A percentile compares a stretch with the other conserved stretches of the same genome.
Conservation (phyloP, 768 basidiomycete species). For the Russula brevipes region DNA sequence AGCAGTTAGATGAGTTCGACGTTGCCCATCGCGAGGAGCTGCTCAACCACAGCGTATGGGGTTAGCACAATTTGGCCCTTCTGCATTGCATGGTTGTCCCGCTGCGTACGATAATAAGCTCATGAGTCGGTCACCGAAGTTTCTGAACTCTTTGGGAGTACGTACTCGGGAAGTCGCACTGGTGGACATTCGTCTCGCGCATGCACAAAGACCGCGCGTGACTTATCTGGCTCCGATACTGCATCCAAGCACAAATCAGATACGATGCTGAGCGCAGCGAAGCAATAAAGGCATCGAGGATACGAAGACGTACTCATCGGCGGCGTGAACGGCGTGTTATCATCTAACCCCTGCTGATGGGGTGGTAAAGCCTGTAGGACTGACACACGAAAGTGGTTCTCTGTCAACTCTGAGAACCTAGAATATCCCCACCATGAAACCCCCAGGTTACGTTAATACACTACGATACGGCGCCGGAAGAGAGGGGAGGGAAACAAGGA, state of each 20-base stretch:
- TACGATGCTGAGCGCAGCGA: neutral
- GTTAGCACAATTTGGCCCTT: conserved; percentile 79
- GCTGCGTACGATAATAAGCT: conserved; percentile 34
- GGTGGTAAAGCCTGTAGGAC: conserved; percentile 81
- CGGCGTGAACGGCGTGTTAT: conserved; percentile 62
- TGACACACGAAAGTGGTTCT: conserved; percentile 71
- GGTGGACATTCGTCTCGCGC: conserved; percentile 67
- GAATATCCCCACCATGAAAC: neutral
- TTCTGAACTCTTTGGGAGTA: conserved; percentile 1
- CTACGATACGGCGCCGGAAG: neutral
- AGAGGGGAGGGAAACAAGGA: neutral
- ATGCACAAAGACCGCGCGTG: conserved; percentile 74
- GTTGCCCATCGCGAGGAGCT: conserved; percentile 64
- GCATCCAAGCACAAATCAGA: conserved; percentile 11
- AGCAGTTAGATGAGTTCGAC: conserved; percentile 62
- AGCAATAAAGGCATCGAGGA: neutral
- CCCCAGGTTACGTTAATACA: neutral
- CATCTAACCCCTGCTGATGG: conserved; percentile 70
- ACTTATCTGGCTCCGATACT: conserved; percentile 78
- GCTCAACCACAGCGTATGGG: conserved; percentile 71
- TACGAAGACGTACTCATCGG: conserved; percentile 56
- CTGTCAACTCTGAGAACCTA: conserved; percentile 73
- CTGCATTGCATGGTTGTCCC: conserved; percentile 69
- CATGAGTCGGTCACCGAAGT: neutral
- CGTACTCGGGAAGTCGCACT: conserved; percentile 65